These are phyloP conservation scores for Letharia lupina DNA, from an alignment of 495 filamentous ascomycete genomes.

Conservation along the genomic window DNA sequence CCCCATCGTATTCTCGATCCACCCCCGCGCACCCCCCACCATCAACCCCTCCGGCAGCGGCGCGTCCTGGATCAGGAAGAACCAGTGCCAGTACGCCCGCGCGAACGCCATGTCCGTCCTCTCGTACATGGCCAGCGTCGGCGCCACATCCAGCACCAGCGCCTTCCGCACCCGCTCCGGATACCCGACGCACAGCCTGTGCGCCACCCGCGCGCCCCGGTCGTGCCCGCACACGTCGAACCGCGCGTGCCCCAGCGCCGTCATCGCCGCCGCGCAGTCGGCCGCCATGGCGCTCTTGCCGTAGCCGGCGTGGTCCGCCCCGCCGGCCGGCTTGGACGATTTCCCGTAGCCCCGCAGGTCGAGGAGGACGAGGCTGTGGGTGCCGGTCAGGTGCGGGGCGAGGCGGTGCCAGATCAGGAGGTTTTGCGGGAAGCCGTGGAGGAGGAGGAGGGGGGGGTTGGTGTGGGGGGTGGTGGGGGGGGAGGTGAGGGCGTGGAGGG, in stretches of 20 bases:
- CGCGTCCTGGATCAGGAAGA: conserved; percentile 33
- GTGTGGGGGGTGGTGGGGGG: conserved; percentile 2
- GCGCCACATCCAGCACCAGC: conserved; percentile 35
- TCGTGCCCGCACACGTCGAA: conserved; percentile 35
- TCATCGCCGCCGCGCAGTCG: conserved; percentile 32
- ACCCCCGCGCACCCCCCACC: conserved; percentile 20
- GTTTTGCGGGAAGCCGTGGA: conserved; percentile 33
- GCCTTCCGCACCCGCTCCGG: conserved; percentile 27
- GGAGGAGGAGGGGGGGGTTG: conserved; percentile 31
- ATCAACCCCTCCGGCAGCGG: conserved; percentile 35
- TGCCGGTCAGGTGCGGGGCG: conserved; percentile 24
- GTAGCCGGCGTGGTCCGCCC: conserved; percentile 24
- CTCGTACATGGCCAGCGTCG: conserved; percentile 34
- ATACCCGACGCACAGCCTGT: conserved; percentile 33
- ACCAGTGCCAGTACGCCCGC: conserved; percentile 38
- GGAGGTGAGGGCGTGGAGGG: not conserved
- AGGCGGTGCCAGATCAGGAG: conserved; percentile 36
- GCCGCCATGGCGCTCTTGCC: conserved; percentile 32
- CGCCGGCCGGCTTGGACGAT: conserved; percentile 35
- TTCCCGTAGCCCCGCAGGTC: conserved; percentile 37
- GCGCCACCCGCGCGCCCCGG: conserved; percentile 36
- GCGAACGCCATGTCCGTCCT: conserved; percentile 29
- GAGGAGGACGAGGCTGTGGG: conserved; percentile 30
- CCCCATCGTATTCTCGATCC: conserved; percentile 25
- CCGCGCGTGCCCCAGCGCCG: conserved; percentile 20